Base-by-base conservation (phyloP, 1,284 basidiomycete species). In the Puccinia hordei region DNA sequence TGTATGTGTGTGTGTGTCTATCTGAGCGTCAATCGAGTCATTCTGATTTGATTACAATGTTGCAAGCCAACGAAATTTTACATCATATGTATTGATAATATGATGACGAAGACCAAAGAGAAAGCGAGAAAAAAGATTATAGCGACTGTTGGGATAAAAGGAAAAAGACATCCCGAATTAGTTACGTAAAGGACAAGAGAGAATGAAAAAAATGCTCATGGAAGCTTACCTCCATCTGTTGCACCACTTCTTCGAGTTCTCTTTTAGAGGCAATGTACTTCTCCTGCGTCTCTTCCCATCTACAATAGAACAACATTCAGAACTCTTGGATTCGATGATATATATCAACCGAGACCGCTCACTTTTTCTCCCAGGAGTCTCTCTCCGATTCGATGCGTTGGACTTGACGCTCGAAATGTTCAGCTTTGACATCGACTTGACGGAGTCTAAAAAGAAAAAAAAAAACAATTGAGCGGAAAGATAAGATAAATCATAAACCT, bases 351-450 rank as follows among this genome's bases (percentile, higher is more conserved):
- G 22, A 41, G 30, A 46, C 30, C 80, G 95, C 94, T 88, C 90
- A 93, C 88, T 98, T 98, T 89, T 91, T 90, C 90, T 98, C 96
- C 94, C 92, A 94, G 75, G 87, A 86, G 86, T 98, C 95, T 81
- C 95, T 91, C 87, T 99, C 97, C 86, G 93, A 91, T 87, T 98
- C 95, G 81, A 90, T 88, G 76, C 92, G 90, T 83, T 91, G 89
- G 30, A 98, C 91, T 85, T 97, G 93, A 78, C 95, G 90, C 87
- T 98, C 96, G 87, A 95, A 97, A 88, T 98, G 94, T 87, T 99
- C 97, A 30, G 97, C 95, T 89, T 98, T 98, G 87, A 99, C 92
- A 86, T 99, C 97, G 81, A 96, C 94, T 86, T 98, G 94, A 83
- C 97, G 90, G 84, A 99, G 89, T 87, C 95, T 98, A 61, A 38